Base-by-base conservation (phyloP, 2,329 filamentous ascomycete genomes). In the Trichoderma sp. region DNA sequence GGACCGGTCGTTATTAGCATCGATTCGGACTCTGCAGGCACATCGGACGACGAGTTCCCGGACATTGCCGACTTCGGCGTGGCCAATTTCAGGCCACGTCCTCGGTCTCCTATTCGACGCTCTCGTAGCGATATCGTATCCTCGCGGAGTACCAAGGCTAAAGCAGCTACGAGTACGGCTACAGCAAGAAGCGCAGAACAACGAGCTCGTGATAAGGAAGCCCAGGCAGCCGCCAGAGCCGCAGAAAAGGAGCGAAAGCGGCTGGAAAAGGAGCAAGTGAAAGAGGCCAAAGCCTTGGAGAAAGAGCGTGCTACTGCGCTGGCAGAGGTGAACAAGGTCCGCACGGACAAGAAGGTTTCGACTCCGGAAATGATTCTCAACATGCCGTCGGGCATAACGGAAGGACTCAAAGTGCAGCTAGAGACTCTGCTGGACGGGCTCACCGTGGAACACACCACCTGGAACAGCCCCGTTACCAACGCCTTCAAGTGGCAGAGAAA, bases 331-430 rank as follows among this genome's bases (percentile, higher is more conserved):
- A 94, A 94, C 76, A 92, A 89, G 71, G 77, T 88, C 10, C 86
- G 87, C 59, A 87, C 85, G 0, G 88, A 92, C 76, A 92, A 91
- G 77, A 92, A 91, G 69, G 78, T 88, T 0, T 90, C 90, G 0
- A 85, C 87, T 0, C 83, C 83, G 0, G 90, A 95, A 74, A 94
- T 95, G 90, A 88, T 94, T 58, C 82, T 92, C 1, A 85, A 91
- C 69, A 78, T 94, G 26, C 84, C 90, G 0, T 76, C 77, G 0
- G 82, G 81, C 1, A 77, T 94, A 1, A 76, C 83, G 24, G 74
- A 80, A 0, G 78, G 76, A 0, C 72, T 82, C 26, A 78, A 73
- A 26, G 74, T 80, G 1, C 82, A 84, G 54, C 74, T 84, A 5
- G 76, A 82, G 62, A 74, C 78, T 0, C 76, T 88, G n/a, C 78